phyloP scores from a whole-genome alignment of 768 basidiomycete species.

The Tricholoma terreum region DNA sequence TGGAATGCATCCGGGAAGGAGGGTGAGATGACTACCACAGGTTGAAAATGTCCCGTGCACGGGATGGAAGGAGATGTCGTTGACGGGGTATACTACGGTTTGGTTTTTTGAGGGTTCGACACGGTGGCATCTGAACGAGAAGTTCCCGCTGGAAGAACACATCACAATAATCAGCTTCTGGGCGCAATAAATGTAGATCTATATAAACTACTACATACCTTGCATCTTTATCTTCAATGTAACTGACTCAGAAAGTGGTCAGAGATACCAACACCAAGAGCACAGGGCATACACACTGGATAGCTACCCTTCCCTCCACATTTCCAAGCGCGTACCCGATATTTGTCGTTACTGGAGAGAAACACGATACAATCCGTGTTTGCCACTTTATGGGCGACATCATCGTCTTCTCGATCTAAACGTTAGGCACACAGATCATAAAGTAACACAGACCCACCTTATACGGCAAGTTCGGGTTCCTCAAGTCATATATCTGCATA shows the following conservation, averaged over 20 bases:
- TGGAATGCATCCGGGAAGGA: slow-evolving; percentile 10
- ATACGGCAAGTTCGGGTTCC: slow-evolving; percentile 73
- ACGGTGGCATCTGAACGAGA: slow-evolving; percentile 85
- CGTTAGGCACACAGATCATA: not conserved
- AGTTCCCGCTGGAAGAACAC: slow-evolving; percentile 54
- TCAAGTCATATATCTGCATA: slow-evolving; percentile 85
- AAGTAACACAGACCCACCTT: slow-evolving; percentile 45
- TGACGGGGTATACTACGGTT: slow-evolving; percentile 76
- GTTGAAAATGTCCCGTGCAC: slow-evolving; percentile 84
- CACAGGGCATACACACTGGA: slow-evolving; percentile 64
- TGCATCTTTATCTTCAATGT: slow-evolving; percentile 80
- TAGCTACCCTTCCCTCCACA: slow-evolving; percentile 89
- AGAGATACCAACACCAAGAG: not conserved
- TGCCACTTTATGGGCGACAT: slow-evolving; percentile 91
- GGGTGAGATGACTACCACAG: slow-evolving; percentile 46
- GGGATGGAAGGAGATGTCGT: slow-evolving; percentile 84
- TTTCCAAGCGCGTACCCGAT: slow-evolving; percentile 84
- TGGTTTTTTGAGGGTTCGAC: slow-evolving; percentile 61
- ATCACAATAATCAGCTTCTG: not conserved
- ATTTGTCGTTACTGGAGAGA: slow-evolving; percentile 55
- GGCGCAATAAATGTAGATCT: not conserved
- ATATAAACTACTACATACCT: slow-evolving; percentile 37
- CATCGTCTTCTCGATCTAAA: slow-evolving; percentile 52
- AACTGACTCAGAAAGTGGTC: slow-evolving; percentile 42
- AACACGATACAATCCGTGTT: slow-evolving; percentile 82